These are phyloP conservation scores for Rhynchosporium graminicola DNA, from an alignment of 2,329 filamentous ascomycete genomes.

Conservation along the genomic window DNA sequence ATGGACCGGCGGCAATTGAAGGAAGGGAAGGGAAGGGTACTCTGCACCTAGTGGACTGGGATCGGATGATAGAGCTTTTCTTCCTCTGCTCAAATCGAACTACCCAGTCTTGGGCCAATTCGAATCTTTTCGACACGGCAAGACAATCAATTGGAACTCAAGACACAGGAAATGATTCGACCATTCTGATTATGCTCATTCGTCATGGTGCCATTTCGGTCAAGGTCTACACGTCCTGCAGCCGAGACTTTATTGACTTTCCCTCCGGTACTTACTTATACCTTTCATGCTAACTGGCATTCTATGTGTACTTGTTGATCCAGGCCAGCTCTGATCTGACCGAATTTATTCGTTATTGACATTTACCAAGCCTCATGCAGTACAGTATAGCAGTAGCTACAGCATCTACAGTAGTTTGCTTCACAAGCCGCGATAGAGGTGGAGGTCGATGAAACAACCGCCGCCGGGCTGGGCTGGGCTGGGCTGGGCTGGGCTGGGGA, in stretches of 20 bases:
- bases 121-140: conserved; percentile 14
- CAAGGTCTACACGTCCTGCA: not conserved
- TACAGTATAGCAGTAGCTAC: no score
- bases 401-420: not conserved
- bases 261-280: not conserved
- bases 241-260: no score
- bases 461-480: not conserved
- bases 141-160: not conserved
- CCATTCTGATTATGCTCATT: no score
- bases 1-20: not conserved
- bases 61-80: not conserved
- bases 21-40: not conserved
- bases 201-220: not conserved
- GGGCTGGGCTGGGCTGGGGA: no score
- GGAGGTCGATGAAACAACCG: not conserved
- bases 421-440: not conserved
- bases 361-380: not conserved
- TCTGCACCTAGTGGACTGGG: not conserved
- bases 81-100: not conserved
- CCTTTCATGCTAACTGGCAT: not conserved
- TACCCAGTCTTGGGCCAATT: conserved; percentile 20
- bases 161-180: no score
- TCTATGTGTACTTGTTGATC: not conserved
- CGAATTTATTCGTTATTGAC: not conserved
- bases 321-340: not conserved